Percentiles rank a stretch among this genome's conserved stretches.
Evolutionary conservation across 129 eudicot species (phyloP).

Genomic region (Flaveria linearis): DNA sequence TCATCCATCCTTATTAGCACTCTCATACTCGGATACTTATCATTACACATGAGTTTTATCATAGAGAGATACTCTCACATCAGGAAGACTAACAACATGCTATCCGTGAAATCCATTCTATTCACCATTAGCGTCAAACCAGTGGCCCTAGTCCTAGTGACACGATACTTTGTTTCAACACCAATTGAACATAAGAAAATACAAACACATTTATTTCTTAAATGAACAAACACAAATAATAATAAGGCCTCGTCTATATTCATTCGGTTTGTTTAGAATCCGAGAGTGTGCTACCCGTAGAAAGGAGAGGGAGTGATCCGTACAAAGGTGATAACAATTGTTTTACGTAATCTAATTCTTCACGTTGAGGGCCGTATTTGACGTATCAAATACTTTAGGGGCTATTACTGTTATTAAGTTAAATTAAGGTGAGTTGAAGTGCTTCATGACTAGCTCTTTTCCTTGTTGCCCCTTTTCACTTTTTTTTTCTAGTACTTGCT

Average conservation of each 20-base stretch:
- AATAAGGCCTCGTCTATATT: neutral
- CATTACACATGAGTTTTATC: too few species aligned
- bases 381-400: conserved; percentile 14
- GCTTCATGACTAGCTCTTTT: conserved; percentile 36
- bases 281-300: too few species aligned
- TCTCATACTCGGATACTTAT: too few species aligned
- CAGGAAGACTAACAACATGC: too few species aligned
- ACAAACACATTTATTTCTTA: neutral
- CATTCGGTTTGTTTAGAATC: neutral
- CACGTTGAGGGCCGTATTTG: conserved; percentile 10
- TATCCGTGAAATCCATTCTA: too few species aligned
- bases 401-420: neutral
- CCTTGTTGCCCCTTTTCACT: neutral
- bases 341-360: neutral
- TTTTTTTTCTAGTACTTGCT: neutral
- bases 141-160: too few species aligned
- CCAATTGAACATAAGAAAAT: too few species aligned
- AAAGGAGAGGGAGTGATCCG: neutral
- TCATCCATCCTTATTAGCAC: too few species aligned
- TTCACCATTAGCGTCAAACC: too few species aligned
- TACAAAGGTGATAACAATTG: neutral
- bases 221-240: neutral
- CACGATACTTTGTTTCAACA: neutral
- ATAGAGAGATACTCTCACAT: too few species aligned
- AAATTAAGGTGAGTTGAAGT: conserved; percentile 26